Conservation (phyloP, 2,329 filamentous ascomycete species). For the Cytospora leucostoma region DNA sequence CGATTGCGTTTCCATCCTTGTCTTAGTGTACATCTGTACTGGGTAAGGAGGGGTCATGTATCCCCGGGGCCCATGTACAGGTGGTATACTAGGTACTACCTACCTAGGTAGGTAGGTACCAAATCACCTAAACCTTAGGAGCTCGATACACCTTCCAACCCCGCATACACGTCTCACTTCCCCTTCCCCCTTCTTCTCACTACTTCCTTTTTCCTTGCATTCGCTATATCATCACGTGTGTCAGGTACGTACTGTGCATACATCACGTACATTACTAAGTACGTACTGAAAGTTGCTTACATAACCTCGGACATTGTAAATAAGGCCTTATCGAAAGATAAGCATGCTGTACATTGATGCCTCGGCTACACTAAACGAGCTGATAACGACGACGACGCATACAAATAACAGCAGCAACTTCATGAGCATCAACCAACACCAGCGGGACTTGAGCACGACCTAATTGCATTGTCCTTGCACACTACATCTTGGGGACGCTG, state of each 20-base stretch:
- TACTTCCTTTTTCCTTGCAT: too few relatives aligned
- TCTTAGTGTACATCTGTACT: too few relatives aligned
- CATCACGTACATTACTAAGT: too few relatives aligned
- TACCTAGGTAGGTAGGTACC: too few relatives aligned
- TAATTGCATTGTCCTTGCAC: background rate
- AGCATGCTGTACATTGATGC: too few relatives aligned
- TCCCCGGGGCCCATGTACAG: background rate
- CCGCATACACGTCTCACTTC: background rate
- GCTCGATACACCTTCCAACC: background rate
- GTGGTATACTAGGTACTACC: background rate
- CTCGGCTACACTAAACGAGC: background rate
- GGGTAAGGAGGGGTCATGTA: background rate
- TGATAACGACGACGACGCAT: background rate
- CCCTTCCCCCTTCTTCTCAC: too few relatives aligned
- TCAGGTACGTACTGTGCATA: too few relatives aligned
- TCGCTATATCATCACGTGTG: too few relatives aligned
- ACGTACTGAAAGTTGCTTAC: too few relatives aligned
- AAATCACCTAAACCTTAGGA: background rate
- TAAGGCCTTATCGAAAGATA: too few relatives aligned
- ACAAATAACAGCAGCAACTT: background rate
- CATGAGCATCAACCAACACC: background rate
- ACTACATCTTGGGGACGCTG: background rate
- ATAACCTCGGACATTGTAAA: too few relatives aligned
- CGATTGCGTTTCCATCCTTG: too few relatives aligned
- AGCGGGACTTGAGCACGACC: background rate